These are phyloP conservation scores for Buxus sempervirens DNA, from an alignment of 164 flowering plant genomes.

Conservation along the genomic window DNA sequence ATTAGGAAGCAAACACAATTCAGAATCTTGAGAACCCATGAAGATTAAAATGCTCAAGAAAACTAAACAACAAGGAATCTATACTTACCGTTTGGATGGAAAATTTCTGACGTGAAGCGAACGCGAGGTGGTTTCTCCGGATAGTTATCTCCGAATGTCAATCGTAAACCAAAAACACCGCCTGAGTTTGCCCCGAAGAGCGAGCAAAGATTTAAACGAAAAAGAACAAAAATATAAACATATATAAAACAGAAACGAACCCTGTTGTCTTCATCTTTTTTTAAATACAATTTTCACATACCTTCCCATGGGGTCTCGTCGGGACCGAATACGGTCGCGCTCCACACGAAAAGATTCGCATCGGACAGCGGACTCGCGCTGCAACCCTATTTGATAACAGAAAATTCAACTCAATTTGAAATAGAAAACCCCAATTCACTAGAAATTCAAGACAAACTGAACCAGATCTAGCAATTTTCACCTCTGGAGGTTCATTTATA, in stretches of 20 bases:
- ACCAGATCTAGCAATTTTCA: not conserved
- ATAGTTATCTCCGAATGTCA: slow-evolving; percentile 41
- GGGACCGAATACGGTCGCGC: slow-evolving; percentile 54
- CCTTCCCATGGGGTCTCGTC: slow-evolving; percentile 63
- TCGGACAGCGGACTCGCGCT: slow-evolving; percentile 52
- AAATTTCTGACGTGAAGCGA: slow-evolving; percentile 48
- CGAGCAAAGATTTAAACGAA: slow-evolving; percentile 13
- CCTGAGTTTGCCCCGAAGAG: slow-evolving; percentile 26
- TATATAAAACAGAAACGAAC: too few species aligned
- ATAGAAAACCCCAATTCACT: not conserved
- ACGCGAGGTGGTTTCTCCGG: slow-evolving; percentile 54
- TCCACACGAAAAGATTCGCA: slow-evolving; percentile 50
- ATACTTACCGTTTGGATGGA: slow-evolving; percentile 50
- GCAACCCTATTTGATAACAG: slow-evolving; percentile 37
- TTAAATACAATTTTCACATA: slow-evolving; percentile 6
- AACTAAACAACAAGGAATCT: not conserved
- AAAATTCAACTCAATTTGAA: not conserved
- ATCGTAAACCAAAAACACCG: slow-evolving; percentile 43
- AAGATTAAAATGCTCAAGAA: not conserved
- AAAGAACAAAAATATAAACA: not conserved
- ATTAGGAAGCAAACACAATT: too few species aligned
- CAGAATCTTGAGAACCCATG: not conserved
- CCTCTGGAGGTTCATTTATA: slow-evolving; percentile 54
- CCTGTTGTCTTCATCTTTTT: too few species aligned
- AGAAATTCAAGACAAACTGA: not conserved